These are phyloP conservation scores for Gossypium laxum DNA, from an alignment of 441 rosid genomes.

Conservation along the genomic window DNA sequence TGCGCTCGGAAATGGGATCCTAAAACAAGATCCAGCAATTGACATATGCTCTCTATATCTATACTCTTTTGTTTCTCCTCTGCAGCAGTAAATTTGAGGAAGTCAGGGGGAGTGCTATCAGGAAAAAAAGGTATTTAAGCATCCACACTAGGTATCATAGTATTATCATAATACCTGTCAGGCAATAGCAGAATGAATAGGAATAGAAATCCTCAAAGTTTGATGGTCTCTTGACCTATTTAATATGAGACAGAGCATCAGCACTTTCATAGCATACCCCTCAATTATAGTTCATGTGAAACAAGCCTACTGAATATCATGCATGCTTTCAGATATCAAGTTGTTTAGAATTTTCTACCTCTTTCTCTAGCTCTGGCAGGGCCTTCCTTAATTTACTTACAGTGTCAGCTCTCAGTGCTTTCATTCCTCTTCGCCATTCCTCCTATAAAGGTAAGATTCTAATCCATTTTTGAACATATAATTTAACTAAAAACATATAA, in stretches of 20 bases:
- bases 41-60: constrained; percentile 75
- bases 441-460: constrained; percentile 32
- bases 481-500: not conserved
- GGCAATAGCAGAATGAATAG: constrained; percentile 74
- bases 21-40: constrained; percentile 65
- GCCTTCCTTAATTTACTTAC: constrained; percentile 60
- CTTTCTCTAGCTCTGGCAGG: constrained; percentile 51
- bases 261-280: constrained; percentile 6
- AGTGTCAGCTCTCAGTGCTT: constrained; percentile 53
- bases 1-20: constrained; percentile 57
- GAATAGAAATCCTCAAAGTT: constrained; percentile 75
- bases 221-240: constrained; percentile 53
- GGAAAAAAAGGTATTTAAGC: not conserved
- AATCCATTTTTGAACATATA: not conserved
- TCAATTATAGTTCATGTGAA: not conserved
- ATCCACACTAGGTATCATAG: constrained; percentile 5
- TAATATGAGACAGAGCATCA: constrained; percentile 11
- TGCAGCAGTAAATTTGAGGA: constrained; percentile 23
- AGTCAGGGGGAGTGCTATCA: constrained; percentile 6
- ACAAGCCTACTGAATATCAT: not conserved
- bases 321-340: not conserved
- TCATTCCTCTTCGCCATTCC: constrained; percentile 81
- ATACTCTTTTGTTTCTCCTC: constrained; percentile 90
- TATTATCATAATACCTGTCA: constrained; percentile 44
- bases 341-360: constrained; percentile 17